These are phyloP conservation scores for Arthroderma uncinatum DNA, from an alignment of 2,329 filamentous ascomycete genomes.

Conservation along the genomic window DNA sequence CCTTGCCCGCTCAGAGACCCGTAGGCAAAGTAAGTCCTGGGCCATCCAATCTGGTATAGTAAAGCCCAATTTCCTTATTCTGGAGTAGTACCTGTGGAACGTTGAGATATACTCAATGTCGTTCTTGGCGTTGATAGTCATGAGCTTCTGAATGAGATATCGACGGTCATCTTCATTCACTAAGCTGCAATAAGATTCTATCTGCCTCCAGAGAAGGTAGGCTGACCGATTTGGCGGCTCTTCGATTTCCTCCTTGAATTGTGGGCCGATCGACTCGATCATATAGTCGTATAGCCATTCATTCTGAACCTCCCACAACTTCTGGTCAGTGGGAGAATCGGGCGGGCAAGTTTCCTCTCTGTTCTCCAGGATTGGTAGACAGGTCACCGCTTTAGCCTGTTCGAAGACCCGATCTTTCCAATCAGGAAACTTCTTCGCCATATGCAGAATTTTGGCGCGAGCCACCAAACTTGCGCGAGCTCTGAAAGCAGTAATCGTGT, in stretches of 20 bases:
- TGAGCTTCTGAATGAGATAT: background rate
- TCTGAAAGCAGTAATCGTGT: background rate
- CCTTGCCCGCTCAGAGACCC: conserved; percentile 2
- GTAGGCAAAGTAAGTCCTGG: conserved; percentile 1
- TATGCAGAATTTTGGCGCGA: background rate
- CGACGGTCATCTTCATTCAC: conserved; percentile 3
- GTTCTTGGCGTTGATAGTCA: conserved; percentile 1
- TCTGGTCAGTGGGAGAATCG: background rate
- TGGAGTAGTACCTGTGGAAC: background rate
- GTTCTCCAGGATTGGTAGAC: background rate
- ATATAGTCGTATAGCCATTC: conserved; percentile 6
- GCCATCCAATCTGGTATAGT: conserved; percentile 4
- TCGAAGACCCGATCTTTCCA: conserved; percentile 2
- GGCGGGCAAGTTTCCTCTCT: background rate
- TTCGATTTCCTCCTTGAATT: background rate
- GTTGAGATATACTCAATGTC: conserved; percentile 1
- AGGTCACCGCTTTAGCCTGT: background rate
- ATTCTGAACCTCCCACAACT: conserved; percentile 3
- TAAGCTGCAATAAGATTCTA: conserved; percentile 3
- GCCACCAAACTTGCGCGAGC: background rate
- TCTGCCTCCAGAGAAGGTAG: conserved; percentile 3
- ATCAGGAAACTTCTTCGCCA: conserved; percentile 1
- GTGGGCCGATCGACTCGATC: background rate
- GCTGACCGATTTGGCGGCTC: conserved; percentile 2
- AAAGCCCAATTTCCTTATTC: conserved; percentile 1